These are phyloP conservation scores for Cyberlindnera xishuangbannaensis DNA, from an alignment of 805 yeast species.

Conservation along the genomic window DNA sequence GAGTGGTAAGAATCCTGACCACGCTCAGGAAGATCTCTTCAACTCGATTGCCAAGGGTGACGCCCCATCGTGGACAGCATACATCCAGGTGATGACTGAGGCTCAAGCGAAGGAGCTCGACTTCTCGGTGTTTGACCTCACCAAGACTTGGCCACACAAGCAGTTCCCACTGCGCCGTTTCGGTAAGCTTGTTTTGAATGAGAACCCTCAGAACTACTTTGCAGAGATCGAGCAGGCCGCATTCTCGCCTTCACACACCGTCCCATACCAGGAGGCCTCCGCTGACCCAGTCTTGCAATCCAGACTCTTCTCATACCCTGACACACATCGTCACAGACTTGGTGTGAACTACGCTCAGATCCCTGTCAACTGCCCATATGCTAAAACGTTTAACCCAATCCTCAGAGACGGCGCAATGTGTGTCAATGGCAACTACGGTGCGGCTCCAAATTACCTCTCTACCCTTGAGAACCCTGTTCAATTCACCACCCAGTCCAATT, in stretches of 20 bases:
- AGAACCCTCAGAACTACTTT: conserved; percentile 80
- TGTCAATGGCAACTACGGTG: conserved; percentile 66
- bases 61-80: conserved; percentile 78
- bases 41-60: conserved; percentile 74
- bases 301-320: conserved; percentile 76
- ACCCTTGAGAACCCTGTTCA: conserved; percentile 33
- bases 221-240: conserved; percentile 88
- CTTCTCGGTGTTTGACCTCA: conserved; percentile 83
- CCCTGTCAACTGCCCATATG: conserved; percentile 85
- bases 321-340: conserved; percentile 79
- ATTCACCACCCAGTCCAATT: conserved; percentile 23
- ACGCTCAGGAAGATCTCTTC: conserved; percentile 74
- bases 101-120: conserved; percentile 70
- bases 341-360: conserved; percentile 72
- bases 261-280: conserved; percentile 76
- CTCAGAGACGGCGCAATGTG: conserved; percentile 80
- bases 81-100: conserved; percentile 81
- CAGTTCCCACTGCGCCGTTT: conserved; percentile 83
- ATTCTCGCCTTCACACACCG: conserved; percentile 79
- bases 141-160: conserved; percentile 88
- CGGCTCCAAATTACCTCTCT: conserved; percentile 69
- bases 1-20: conserved; percentile 78
- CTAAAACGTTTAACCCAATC: conserved; percentile 57
- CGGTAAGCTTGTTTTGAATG: conserved; percentile 73
- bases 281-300: conserved; percentile 84